phyloP scores from a whole-genome alignment of 179 eudicot species.

The Dionaea muscipula region DNA sequence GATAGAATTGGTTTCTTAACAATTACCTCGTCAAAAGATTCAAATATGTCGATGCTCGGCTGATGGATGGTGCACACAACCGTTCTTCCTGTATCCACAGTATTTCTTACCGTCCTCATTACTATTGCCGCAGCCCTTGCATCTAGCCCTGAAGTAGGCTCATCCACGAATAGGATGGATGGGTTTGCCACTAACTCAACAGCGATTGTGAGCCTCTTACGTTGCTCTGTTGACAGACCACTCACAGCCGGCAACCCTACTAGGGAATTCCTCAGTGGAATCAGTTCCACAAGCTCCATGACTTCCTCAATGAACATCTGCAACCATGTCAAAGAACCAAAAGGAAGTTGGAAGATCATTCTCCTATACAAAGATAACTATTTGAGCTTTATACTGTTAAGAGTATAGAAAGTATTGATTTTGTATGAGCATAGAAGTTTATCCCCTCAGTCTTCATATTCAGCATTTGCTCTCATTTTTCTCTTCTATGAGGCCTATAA shows the following conservation, averaged over 20 bases:
- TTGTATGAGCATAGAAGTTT: too few species aligned
- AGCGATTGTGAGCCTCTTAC: constrained; percentile 19
- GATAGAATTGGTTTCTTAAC: too few species aligned
- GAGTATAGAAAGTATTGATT: too few species aligned
- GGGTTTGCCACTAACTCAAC: constrained; percentile 17
- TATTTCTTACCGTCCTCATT: constrained; percentile 46
- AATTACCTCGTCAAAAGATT: constrained; percentile 59
- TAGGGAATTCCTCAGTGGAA: constrained; percentile 10
- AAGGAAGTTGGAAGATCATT: neutral
- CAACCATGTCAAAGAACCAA: neutral
- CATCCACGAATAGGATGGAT: constrained; percentile 27
- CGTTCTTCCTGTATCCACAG: constrained; percentile 47
- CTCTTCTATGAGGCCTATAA: too few species aligned
- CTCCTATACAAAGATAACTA: neutral
- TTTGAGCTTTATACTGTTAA: too few species aligned
- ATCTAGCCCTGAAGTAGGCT: constrained; percentile 14
- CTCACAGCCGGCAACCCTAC: constrained; percentile 15
- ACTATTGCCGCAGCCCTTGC: constrained; percentile 17
- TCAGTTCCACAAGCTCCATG: constrained; percentile 41
- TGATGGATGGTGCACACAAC: constrained; percentile 53
- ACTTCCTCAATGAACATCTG: constrained; percentile 32
- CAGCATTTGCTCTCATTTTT: too few species aligned
- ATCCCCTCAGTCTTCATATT: too few species aligned
- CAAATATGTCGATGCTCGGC: constrained; percentile 46
- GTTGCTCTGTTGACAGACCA: constrained; percentile 15